phyloP scores from a whole-genome alignment of 495 filamentous ascomycete species.

The Terfezia boudieri region DNA sequence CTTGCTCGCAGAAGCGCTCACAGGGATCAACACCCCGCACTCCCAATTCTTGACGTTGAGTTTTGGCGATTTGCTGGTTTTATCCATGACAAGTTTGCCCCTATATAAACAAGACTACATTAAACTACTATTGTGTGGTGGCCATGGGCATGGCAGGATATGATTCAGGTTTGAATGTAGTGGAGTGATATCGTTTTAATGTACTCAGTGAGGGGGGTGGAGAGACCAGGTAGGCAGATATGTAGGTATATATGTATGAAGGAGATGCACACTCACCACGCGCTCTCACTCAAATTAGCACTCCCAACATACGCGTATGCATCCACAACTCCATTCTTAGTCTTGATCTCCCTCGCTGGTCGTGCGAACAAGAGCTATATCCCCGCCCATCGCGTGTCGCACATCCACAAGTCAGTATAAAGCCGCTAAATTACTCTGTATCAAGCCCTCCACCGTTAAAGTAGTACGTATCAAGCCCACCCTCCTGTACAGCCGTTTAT shows the following conservation, averaged over 20 bases:
- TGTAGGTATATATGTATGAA: not conserved
- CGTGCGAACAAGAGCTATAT: not conserved
- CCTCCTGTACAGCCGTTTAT: not conserved
- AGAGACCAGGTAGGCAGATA: not conserved
- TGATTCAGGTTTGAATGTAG: too few species aligned
- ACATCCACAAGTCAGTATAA: too few species aligned
- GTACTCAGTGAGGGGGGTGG: too few species aligned
- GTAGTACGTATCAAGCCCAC: not conserved
- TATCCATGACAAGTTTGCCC: slow-evolving; percentile 49
- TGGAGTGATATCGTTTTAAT: too few species aligned
- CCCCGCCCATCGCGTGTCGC: too few species aligned
- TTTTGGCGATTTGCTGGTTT: slow-evolving; percentile 37
- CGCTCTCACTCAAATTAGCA: slow-evolving; percentile 76
- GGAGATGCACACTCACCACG: slow-evolving; percentile 40
- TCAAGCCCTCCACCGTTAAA: not conserved
- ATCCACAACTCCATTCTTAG: not conserved
- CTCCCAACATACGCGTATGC: slow-evolving; percentile 81
- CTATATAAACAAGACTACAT: not conserved
- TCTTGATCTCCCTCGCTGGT: not conserved
- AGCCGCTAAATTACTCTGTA: too few species aligned
- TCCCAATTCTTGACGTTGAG: slow-evolving; percentile 89
- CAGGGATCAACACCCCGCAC: slow-evolving; percentile 60
- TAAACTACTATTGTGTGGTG: too few species aligned
- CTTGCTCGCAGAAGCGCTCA: slow-evolving; percentile 2
- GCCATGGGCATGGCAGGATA: too few species aligned